These are phyloP conservation scores for Stentor coeruleus DNA, from an alignment of 73 alveolate species.

Conservation along the genomic window DNA sequence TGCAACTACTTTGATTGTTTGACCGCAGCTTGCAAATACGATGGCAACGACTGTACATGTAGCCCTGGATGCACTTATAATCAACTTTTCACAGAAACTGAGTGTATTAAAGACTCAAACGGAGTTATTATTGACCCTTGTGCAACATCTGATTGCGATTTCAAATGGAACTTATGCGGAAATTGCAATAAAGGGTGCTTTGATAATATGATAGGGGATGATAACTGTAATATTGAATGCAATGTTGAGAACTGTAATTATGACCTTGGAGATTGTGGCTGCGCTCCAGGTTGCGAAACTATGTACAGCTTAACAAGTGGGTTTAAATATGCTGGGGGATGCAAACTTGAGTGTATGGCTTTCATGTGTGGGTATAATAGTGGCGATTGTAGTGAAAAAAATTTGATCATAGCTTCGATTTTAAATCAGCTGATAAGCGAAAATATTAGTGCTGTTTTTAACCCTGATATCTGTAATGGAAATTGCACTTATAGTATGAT, in stretches of 20 bases:
- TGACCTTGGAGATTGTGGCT: neutral
- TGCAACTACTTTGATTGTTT: neutral
- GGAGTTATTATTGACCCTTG: too few species aligned
- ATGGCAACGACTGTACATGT: neutral
- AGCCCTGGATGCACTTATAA: neutral
- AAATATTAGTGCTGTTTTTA: too few species aligned
- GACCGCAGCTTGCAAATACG: neutral
- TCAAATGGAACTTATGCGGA: neutral
- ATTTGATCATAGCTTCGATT: neutral
- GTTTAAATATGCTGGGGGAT: neutral
- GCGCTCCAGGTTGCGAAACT: neutral
- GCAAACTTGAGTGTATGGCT: neutral
- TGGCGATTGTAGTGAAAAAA: neutral
- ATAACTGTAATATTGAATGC: neutral
- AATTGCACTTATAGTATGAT: neutral
- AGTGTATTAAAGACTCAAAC: neutral
- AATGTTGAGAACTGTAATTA: neutral
- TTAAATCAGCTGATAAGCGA: neutral
- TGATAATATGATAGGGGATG: neutral
- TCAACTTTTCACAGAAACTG: neutral
- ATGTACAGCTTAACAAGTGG: neutral
- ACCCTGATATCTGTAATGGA: neutral
- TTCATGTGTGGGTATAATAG: neutral
- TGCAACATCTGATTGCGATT: neutral
- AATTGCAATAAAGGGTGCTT: neutral